Percentiles rank a stretch among this genome's conserved stretches.
phyloP scores from a whole-genome alignment of 2,329 filamentous ascomycete species.

The Colletotrichum incanum region DNA sequence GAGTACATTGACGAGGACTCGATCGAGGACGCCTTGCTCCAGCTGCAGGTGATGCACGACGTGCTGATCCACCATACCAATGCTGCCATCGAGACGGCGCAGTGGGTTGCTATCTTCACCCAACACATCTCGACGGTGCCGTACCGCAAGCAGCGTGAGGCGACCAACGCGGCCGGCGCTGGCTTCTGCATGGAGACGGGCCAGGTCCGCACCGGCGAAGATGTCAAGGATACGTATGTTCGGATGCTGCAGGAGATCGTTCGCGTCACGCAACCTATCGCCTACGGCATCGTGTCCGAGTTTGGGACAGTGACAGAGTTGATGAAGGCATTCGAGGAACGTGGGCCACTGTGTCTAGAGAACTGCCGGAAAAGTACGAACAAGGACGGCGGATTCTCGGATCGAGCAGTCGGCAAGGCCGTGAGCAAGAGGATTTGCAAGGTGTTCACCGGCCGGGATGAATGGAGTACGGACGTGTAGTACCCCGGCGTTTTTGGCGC shows the following conservation, averaged over 20 bases:
- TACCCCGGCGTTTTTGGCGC: too few species aligned
- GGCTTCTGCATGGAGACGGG: conserved; percentile 86
- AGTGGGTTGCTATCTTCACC: conserved; percentile 82
- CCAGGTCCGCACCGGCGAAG: conserved; percentile 80
- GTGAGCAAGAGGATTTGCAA: conserved; percentile 73
- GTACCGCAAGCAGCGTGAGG: conserved; percentile 73
- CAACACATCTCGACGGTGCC: conserved; percentile 85
- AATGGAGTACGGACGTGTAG: conserved; percentile 69
- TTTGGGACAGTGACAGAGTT: conserved; percentile 73
- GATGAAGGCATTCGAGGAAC: conserved; percentile 69
- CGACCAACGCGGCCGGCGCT: conserved; percentile 65
- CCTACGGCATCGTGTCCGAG: conserved; percentile 76
- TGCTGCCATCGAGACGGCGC: conserved; percentile 74
- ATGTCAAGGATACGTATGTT: conserved; percentile 76
- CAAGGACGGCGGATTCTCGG: conserved; percentile 69
- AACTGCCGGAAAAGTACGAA: conserved; percentile 72
- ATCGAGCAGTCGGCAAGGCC: conserved; percentile 69
- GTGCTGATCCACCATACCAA: conserved; percentile 80
- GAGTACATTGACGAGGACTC: conserved; percentile 76
- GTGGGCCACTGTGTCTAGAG: conserved; percentile 75
- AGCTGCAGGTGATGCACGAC: conserved; percentile 77
- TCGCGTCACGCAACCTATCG: conserved; percentile 80
- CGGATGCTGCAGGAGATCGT: conserved; percentile 84
- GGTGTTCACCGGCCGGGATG: conserved; percentile 72
- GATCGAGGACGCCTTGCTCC: conserved; percentile 80